Base-by-base conservation (phyloP, 306 rosid species). In the Inga leiocalycina region DNA sequence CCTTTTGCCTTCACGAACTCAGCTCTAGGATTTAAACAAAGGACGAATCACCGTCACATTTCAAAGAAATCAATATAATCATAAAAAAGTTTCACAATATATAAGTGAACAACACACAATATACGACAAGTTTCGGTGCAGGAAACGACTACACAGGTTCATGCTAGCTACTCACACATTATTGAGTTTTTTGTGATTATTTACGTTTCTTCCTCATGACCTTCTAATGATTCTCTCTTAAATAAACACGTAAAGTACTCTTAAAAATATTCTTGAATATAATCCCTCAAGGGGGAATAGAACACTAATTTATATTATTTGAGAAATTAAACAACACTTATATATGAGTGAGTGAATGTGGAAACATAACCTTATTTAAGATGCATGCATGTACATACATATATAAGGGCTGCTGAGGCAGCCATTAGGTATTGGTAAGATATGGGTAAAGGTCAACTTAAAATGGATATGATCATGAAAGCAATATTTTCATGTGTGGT, bases 371-470 rank as follows among this genome's bases (percentile, higher is more conserved):
- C 20, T 15, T 52, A 16, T 52, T 54, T 19, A 54, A 54, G 62
- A 54, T 52, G 20, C 8, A 6, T 12, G 57, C 17, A 5, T 54
- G 9, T 19, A 5, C 24, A 16, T 15, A 3, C 6, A 16, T 15
- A 3, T 6, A 54, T 10, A 59, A 59, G 30, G 66, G 66, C 66
- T 22, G 66, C 32, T 10, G 30, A 56, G 32, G 65, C 65, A 10
- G 65, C 32, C 65, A 57, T 22, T 22, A 57, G 62, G 20, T 84
- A 81, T 48, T 48, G 74, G 78, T 84, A 77, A 64, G 14, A 59
- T n/a, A 59, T 22, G 16, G 68, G 81, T 90, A 84, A 79, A 79
- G 78, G 88, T 86, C 82, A 91, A 72, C 87, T 87, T 30, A 74
- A 80, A 72, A 71, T 76, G 82, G 84, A 90, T 71, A 71, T 86